phyloP scores from a whole-genome alignment of 2,329 filamentous ascomycete species.

The Alternaria tenuissima region DNA sequence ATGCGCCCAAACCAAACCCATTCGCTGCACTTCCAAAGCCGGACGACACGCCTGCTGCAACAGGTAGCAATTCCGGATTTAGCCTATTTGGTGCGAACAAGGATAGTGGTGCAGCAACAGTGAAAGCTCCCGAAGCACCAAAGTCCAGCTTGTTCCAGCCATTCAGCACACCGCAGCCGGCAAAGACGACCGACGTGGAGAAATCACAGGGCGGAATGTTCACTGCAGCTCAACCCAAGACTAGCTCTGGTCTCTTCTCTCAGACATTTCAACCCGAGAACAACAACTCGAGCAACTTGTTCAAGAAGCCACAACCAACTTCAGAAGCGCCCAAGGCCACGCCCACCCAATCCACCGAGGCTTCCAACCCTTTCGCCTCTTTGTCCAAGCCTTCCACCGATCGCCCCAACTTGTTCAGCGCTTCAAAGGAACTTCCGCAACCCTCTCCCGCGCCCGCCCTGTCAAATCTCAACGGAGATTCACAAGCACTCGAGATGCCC shows the following conservation, averaged over 20 bases:
- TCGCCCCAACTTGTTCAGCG: constrained; percentile 24
- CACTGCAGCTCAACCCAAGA: constrained; percentile 31
- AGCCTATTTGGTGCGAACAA: constrained; percentile 30
- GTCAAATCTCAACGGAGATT: constrained; percentile 20
- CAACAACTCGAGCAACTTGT: constrained; percentile 15
- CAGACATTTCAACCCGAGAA: constrained; percentile 27
- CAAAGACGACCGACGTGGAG: constrained; percentile 25
- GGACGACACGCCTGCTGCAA: constrained; percentile 9
- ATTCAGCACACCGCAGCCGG: constrained; percentile 35
- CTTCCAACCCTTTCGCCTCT: constrained; percentile 27
- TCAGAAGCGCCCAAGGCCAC: constrained; percentile 20
- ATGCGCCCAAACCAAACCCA: constrained; percentile 30
- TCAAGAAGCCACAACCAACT: constrained; percentile 21
- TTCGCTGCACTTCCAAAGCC: constrained; percentile 30
- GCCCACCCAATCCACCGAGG: constrained; percentile 10
- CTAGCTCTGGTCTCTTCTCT: constrained; percentile 30
- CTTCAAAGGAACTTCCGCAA: constrained; percentile 22
- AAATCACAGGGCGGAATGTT: constrained; percentile 27
- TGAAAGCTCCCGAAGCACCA: constrained; percentile 23
- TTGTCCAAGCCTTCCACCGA: constrained; percentile 22
- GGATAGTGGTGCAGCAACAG: constrained; percentile 6
- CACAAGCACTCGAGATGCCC: constrained; percentile 24
- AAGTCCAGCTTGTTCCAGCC: constrained; percentile 30
- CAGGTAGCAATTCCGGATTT: constrained; percentile 18
- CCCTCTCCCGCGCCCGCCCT: constrained; percentile 22